Percentiles rank a stretch among this genome's conserved stretches.
phyloP scores from a whole-genome alignment of 176 grass and related monocot species.

The Triticum monococcum region DNA sequence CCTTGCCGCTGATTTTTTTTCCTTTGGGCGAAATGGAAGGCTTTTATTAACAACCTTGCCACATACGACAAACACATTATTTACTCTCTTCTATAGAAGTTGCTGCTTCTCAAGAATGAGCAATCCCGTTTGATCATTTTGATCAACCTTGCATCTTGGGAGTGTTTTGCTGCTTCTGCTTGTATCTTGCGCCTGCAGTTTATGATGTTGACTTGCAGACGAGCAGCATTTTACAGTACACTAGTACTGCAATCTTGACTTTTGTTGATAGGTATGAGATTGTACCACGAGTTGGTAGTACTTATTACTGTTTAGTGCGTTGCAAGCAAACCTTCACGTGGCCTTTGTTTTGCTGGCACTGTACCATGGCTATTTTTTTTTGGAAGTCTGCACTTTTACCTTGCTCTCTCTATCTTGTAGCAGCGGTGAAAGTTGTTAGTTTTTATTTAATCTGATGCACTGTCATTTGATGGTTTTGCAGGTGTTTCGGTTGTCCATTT shows the following conservation, averaged over 20 bases:
- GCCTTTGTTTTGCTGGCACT: constrained; percentile 31
- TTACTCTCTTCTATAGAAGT: not conserved
- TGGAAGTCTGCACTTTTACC: constrained; percentile 17
- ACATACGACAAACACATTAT: not conserved
- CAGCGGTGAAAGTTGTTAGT: not conserved
- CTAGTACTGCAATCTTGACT: constrained; percentile 30
- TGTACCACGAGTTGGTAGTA: constrained; percentile 24
- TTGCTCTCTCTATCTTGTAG: not conserved
- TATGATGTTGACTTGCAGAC: constrained; percentile 21
- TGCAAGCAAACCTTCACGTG: constrained; percentile 36
- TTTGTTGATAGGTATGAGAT: constrained; percentile 24
- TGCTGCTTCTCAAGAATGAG: not conserved
- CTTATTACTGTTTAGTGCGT: constrained; percentile 42
- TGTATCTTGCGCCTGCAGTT: not conserved
- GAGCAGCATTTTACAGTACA: not conserved
- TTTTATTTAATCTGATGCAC: not conserved
- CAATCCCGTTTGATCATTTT: not conserved
- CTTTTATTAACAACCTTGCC: not conserved
- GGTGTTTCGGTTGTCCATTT: constrained; percentile 91
- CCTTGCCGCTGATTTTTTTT: not conserved
- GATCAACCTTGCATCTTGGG: not conserved
- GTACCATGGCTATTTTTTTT: not conserved
- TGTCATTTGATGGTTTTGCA: constrained; percentile 32
- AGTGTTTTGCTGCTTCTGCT: not conserved
- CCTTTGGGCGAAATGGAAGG: not conserved